Base-by-base conservation (phyloP, 1,284 basidiomycete species). In the Cutaneotrichosporon cavernicola region DNA sequence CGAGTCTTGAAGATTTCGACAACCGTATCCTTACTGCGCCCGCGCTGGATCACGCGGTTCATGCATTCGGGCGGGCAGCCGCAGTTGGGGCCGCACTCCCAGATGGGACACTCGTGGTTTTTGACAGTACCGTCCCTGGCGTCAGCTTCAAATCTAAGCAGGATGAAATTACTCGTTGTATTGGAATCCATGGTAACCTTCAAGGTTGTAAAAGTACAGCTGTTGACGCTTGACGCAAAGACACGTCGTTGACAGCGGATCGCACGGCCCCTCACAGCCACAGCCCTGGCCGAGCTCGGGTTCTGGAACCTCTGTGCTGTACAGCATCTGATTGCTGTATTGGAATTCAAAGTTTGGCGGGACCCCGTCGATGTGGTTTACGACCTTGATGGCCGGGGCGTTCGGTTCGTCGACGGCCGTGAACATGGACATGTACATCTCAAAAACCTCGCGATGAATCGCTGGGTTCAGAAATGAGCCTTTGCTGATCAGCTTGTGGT, bases 11-110 rank as follows among this genome's bases (percentile, higher is more conserved):
- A 92, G 72, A 89, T 87, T 62, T 84, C 83, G 43, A 92, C 86
- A 52, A 84, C 83, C 38, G 92, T 82, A 6, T 82, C 80, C 65
- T 82, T 83, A 71, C 84, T 86, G 32, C 92, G 83, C 1, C 93
- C 93, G 66, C 87, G 84, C 70, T 93, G 91, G 26, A 92, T 89
- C 59, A 92, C 89, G 73, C 92, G 81, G 77, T 96, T 96, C 57
- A 81, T 82, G 76, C 93, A 97, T 51, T 88, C 86, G 1, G 89
- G 87, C 4, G 87, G 86, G 78, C 93, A 97, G 0, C 85, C 83
- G 76, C 93, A 97, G 16, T 87, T 81, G 51, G 86, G 86, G 72
- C 93, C 92, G 76, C 93, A 97, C 77, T 96, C 93, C 72, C 90
- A 91, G 40, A 95, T 88, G 0, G 91, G 88, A 60, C 85, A 85